Evolutionary conservation across 1,284 basidiomycete species (phyloP), one percentile per base, ranked within the genome.

Genomic region (Pyrrhoderma lamaoense): DNA sequence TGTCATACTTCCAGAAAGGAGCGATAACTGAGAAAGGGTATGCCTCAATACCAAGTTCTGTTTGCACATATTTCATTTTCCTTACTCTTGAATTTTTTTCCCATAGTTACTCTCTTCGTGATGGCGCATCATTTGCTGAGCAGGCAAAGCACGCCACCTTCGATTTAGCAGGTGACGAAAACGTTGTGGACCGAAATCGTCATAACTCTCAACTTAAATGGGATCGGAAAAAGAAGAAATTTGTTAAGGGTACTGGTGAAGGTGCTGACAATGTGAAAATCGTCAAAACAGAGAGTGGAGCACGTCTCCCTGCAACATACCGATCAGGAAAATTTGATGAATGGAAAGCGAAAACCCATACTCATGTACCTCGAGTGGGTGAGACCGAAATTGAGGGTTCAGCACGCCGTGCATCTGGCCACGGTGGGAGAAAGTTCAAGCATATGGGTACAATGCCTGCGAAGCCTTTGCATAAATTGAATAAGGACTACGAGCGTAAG

Each of bases 161-260:
- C 57, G 93, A 97, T 64, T 74, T 99, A 13, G 75, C 80, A 2
- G 84, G 82, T 9, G 95, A 98, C 59, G 89, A 93, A 56, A 70
- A 18, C 52, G 63, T 72, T 47, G 75, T 76, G 25, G 73, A 79
- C 11, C 76, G 79, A 53, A 80, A 82, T 53, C 83, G 85, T 52
- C 82, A 79, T 43, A 79, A 84, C 42, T 5, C 38, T 22, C 75
- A 75, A 54, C 64, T 87, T 54, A 81, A 67, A 37, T 99, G 96
- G 96, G 94, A 98, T 67, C 87, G 89, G 60, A 97, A 95, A 71
- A 95, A 93, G 70, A 97, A 97, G 67, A 93, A 89, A 62, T 98
- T 98, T 59, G 74, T 96, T 38, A 81, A 87, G 59, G 93, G 91
- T 5, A 83, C 84, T 38, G 89, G 89, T 8, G 75, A 74, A 27